These are phyloP conservation scores for Epichloe scottii DNA, from an alignment of 2,329 filamentous ascomycete species.

Conservation along the genomic window DNA sequence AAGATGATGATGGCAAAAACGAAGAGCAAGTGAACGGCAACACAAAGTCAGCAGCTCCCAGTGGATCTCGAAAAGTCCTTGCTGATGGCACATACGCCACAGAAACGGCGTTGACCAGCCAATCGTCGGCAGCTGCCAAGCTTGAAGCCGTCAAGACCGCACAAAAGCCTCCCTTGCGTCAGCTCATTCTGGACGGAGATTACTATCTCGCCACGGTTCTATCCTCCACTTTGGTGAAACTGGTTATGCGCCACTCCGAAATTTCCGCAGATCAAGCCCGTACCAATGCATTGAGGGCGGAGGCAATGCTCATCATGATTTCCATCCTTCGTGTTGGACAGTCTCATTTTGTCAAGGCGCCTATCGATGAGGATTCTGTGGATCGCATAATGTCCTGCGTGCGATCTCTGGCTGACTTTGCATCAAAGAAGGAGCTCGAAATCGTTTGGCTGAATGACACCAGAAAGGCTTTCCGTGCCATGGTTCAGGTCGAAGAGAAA, in stretches of 20 bases:
- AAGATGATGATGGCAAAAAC: constrained; percentile 54
- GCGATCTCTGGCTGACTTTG: constrained; percentile 80
- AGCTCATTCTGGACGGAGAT: constrained; percentile 92
- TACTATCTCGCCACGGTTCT: constrained; percentile 93
- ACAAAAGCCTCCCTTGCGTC: constrained; percentile 86
- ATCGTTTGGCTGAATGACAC: constrained; percentile 91
- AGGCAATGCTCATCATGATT: constrained; percentile 99
- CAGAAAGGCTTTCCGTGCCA: constrained; percentile 85
- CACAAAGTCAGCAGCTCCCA: constrained; percentile 61
- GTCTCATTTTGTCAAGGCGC: constrained; percentile 95
- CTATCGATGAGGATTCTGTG: constrained; percentile 96
- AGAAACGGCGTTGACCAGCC: constrained; percentile 87
- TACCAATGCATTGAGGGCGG: constrained; percentile 86
- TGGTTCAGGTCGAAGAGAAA: constrained; percentile 96
- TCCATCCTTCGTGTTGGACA: constrained; percentile 96
- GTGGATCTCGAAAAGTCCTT: constrained; percentile 79
- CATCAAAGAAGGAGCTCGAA: constrained; percentile 80
- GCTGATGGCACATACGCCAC: constrained; percentile 97
- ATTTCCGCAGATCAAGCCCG: constrained; percentile 76
- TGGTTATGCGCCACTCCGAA: constrained; percentile 94
- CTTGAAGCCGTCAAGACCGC: constrained; percentile 94
- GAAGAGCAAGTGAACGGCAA: constrained; percentile 66
- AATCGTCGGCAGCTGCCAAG: constrained; percentile 78
- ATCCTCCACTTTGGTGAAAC: constrained; percentile 90
- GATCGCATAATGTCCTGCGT: constrained; percentile 98